phyloP scores from a whole-genome alignment of 768 basidiomycete species.

The Termitomyces sp. region DNA sequence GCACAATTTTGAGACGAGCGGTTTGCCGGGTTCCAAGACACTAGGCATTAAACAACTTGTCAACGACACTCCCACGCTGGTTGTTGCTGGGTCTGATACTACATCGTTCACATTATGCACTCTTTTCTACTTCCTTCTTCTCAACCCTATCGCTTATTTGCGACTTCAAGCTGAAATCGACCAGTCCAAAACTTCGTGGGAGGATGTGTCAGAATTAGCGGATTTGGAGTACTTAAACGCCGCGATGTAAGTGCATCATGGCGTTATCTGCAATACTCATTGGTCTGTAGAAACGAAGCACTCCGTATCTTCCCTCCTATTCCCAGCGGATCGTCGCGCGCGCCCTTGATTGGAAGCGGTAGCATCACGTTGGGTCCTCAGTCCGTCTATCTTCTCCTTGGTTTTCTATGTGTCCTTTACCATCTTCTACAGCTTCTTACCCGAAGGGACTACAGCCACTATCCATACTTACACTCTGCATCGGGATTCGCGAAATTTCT shows the following conservation, averaged over 20 bases:
- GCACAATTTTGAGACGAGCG: not conserved
- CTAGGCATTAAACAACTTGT: conserved; percentile 12
- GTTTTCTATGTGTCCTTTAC: not conserved
- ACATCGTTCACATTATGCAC: conserved; percentile 12
- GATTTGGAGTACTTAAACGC: conserved; percentile 21
- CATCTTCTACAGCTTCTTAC: conserved; percentile 25
- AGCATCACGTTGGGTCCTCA: conserved; percentile 13
- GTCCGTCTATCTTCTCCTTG: conserved; percentile 5
- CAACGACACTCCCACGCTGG: conserved; percentile 12
- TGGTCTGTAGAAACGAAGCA: conserved; percentile 27
- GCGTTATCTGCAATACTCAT: not conserved
- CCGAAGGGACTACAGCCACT: conserved; percentile 32
- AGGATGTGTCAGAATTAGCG: not conserved
- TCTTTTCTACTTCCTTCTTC: conserved; percentile 14
- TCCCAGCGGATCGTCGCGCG: conserved; percentile 26
- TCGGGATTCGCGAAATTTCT: conserved; percentile 32
- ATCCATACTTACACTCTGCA: conserved; percentile 35
- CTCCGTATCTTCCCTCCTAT: conserved; percentile 34
- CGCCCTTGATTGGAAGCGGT: conserved; percentile 8
- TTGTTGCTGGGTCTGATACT: conserved; percentile 16
- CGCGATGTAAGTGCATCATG: conserved; percentile 24
- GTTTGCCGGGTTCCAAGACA: not conserved
- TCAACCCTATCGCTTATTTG: conserved; percentile 11
- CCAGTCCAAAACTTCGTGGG: not conserved
- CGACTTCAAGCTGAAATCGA: conserved; percentile 10